Conservation (phyloP, 257 asterid species). For the Ballota nigra region DNA sequence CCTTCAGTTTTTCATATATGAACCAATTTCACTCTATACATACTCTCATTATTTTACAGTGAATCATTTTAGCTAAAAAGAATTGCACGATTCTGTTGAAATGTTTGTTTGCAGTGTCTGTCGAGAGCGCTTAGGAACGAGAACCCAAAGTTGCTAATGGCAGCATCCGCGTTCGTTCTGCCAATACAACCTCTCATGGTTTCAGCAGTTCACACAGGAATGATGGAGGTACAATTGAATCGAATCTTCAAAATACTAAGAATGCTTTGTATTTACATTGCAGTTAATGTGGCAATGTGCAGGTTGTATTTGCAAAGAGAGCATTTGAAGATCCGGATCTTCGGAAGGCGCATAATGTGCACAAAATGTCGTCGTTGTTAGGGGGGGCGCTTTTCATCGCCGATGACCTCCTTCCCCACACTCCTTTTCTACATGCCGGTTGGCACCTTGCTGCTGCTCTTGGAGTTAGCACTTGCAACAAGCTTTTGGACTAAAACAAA, state of each 20-base stretch:
- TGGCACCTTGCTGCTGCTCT: constrained; percentile 97
- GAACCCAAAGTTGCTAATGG: constrained; percentile 87
- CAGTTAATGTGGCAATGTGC: background rate
- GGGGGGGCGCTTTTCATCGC: constrained; percentile 85
- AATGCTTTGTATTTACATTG: too few relatives aligned
- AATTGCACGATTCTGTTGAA: too few relatives aligned
- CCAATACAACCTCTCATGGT: constrained; percentile 95
- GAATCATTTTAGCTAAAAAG: too few relatives aligned
- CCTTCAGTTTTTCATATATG: too few relatives aligned
- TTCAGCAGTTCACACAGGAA: constrained; percentile 91
- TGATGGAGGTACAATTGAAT: constrained; percentile 74
- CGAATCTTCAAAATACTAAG: too few relatives aligned
- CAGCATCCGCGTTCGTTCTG: constrained; percentile 72
- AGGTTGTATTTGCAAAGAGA: constrained; percentile 90
- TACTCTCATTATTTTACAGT: too few relatives aligned
- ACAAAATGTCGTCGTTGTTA: constrained; percentile 66
- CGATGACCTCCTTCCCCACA: constrained; percentile 62
- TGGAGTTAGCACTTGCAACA: constrained; percentile 81
- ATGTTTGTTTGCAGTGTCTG: constrained; percentile 63
- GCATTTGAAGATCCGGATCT: constrained; percentile 77
- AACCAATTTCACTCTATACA: too few relatives aligned
- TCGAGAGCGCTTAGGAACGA: constrained; percentile 82
- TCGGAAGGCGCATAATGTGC: constrained; percentile 65
- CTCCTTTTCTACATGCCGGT: constrained; percentile 85
- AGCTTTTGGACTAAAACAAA: constrained; percentile 44